phyloP scores from a whole-genome alignment of 257 asterid genomes.

The Plectranthus barbatus region DNA sequence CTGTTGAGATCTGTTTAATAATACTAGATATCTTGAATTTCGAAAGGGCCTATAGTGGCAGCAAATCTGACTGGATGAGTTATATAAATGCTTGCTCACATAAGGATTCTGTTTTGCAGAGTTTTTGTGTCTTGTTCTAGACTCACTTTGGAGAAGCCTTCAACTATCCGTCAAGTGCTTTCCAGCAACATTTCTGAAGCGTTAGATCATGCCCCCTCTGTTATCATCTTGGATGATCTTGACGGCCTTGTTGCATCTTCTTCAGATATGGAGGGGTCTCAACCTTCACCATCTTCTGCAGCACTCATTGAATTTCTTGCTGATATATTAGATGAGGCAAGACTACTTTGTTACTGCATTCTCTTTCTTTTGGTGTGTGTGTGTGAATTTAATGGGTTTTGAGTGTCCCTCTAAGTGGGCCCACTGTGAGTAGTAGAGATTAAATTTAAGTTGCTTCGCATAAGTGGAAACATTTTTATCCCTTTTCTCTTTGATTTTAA shows the following conservation, averaged over 20 bases:
- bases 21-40: background rate
- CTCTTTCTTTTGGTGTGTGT: background rate
- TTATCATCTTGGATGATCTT: constrained; percentile 86
- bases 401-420: background rate
- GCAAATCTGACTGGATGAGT: constrained; percentile 13
- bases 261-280: constrained; percentile 76
- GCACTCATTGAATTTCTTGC: constrained; percentile 61
- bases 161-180: constrained; percentile 56
- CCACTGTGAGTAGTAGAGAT: background rate
- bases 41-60: background rate
- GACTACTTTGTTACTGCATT: constrained; percentile 6
- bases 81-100: constrained; percentile 3
- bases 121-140: constrained; percentile 68
- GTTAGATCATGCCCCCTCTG: constrained; percentile 82
- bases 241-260: constrained; percentile 75
- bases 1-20: constrained; percentile 4
- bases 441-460: background rate
- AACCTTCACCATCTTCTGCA: constrained; percentile 53
- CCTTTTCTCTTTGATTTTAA: background rate
- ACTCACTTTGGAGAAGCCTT: constrained; percentile 78
- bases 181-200: constrained; percentile 69
- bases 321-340: constrained; percentile 83
- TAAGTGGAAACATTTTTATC: too few relatives aligned
- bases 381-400: constrained; percentile 8
- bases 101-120: constrained; percentile 37